phyloP scores from a whole-genome alignment of 2,329 filamentous ascomycete species.

The Colletotrichum endophyticum region DNA sequence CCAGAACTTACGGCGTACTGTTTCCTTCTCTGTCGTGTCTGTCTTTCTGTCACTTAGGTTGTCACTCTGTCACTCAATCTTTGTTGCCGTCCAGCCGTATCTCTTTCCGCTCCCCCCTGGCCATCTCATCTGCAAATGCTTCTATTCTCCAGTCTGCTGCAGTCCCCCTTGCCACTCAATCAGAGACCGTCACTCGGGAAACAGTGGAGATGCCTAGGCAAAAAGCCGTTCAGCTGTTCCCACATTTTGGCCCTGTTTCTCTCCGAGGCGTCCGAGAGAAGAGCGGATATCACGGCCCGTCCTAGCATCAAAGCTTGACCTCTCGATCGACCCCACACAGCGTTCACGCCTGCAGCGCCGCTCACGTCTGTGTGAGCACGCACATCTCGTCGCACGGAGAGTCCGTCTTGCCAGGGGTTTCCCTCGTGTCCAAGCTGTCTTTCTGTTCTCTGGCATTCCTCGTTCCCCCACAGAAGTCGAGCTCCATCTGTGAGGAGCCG shows the following conservation, averaged over 20 bases:
- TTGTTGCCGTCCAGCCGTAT: not conserved
- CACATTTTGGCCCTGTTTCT: not conserved
- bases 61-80: not conserved
- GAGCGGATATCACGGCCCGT: slow-evolving; percentile 8
- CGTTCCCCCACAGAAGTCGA: not conserved
- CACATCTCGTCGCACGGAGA: not conserved
- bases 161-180: not conserved
- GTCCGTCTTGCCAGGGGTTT: not conserved
- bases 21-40: not conserved
- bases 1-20: not conserved
- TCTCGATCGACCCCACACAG: not conserved
- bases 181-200: not conserved
- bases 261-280: slow-evolving; percentile 10
- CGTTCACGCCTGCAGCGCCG: not conserved
- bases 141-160: not conserved
- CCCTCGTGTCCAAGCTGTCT: not conserved
- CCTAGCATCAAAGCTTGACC: slow-evolving; percentile 18
- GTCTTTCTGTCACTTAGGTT: not conserved
- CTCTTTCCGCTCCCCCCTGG: not conserved
- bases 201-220: not conserved
- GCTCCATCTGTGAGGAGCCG: not conserved
- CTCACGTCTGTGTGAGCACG: not conserved
- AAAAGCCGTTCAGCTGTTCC: not conserved
- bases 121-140: not conserved
- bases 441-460: not conserved